Evolutionary conservation across 345 rosid species (phyloP).

Genomic region (Eucalyptus sideroxylon): DNA sequence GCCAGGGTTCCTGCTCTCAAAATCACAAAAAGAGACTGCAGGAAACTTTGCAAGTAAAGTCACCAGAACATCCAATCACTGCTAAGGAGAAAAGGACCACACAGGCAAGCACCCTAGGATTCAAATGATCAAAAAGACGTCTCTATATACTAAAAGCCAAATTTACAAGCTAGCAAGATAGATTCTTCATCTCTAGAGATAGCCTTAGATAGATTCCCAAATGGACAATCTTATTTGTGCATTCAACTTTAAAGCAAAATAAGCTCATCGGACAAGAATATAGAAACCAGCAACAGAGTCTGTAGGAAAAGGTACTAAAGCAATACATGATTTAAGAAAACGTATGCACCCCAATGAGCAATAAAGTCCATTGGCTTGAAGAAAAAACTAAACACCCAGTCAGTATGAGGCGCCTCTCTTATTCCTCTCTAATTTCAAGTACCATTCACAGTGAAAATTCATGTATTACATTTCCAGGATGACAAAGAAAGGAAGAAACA

Average conservation of each 20-base stretch:
- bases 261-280: not conserved
- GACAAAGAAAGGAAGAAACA: not conserved
- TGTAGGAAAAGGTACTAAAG: not conserved
- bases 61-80: not conserved
- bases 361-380: not conserved
- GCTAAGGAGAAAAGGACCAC: not conserved
- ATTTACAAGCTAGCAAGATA: not conserved
- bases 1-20: not conserved
- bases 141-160: not conserved
- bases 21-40: not conserved
- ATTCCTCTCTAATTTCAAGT: not conserved
- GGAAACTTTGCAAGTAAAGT: not conserved
- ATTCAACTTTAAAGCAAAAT: not conserved
- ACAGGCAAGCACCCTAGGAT: not conserved
- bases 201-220: not conserved
- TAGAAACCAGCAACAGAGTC: not conserved
- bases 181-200: not conserved
- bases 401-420: not conserved
- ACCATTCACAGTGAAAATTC: not conserved
- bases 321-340: not conserved
- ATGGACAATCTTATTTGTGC: not conserved
- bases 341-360: not conserved
- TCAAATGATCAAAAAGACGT: not conserved
- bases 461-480: not conserved
- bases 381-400: not conserved